These are phyloP conservation scores for Colletotrichum chlorophyti DNA, from an alignment of 2,329 filamentous ascomycete genomes.

Conservation along the genomic window DNA sequence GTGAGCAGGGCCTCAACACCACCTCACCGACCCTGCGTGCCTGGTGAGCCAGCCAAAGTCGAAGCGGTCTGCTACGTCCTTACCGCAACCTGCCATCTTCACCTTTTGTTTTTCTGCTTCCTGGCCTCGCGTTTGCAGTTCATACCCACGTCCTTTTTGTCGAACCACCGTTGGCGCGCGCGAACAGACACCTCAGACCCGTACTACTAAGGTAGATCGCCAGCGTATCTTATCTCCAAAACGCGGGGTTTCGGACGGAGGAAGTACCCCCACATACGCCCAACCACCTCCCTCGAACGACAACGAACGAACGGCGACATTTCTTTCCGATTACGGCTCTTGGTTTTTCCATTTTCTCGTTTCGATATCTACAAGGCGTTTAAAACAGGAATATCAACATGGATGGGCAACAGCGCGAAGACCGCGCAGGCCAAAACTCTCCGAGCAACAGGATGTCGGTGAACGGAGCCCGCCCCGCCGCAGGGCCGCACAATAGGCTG, in stretches of 20 bases:
- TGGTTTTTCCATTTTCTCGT: neutral
- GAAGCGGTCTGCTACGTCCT: conserved; percentile 20
- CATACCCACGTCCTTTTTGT: conserved; percentile 6
- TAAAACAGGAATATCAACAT: conserved; percentile 11
- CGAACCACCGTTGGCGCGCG: conserved; percentile 9
- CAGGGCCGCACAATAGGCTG: conserved; percentile 25
- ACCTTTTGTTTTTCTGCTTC: neutral
- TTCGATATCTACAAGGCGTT: neutral
- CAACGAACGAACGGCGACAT: conserved; percentile 2
- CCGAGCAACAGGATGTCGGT: conserved; percentile 31
- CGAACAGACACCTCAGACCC: conserved; percentile 28
- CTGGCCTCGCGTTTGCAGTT: neutral
- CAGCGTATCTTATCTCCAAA: conserved; percentile 28
- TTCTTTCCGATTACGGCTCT: neutral
- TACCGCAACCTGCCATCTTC: too few relatives aligned
- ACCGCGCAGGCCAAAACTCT: conserved; percentile 33
- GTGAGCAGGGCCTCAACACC: conserved; percentile 26
- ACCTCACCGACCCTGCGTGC: conserved; percentile 27
- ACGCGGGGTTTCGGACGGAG: conserved; percentile 29
- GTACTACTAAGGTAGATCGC: conserved; percentile 17
- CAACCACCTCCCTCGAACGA: conserved; percentile 17
- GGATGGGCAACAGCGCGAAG: conserved; percentile 28
- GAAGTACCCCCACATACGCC: conserved; percentile 20
- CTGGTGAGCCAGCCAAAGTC: conserved; percentile 22
- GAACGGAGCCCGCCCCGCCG: conserved; percentile 23